Base-by-base conservation (phyloP, 2,329 filamentous ascomycete species). In the Drechmeria coniospora region DNA sequence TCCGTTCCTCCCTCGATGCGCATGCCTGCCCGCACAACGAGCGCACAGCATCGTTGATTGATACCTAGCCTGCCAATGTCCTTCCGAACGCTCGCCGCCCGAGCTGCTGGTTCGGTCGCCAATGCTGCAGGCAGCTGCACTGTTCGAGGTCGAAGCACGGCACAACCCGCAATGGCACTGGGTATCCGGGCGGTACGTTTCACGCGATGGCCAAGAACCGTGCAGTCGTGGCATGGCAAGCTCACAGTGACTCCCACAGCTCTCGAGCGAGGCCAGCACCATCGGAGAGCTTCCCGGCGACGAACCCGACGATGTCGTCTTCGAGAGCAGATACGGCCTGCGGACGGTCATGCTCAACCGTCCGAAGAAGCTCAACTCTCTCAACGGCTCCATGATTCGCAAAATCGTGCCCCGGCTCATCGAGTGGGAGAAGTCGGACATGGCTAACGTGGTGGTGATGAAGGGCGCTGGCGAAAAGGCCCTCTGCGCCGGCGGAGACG, bases 271-370 rank as follows among this genome's bases (percentile, higher is more conserved):
- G 25, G 52, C 52, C 21, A 36, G 38, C 12, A 32, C 42, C 10
- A 58, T 63, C 40, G 69, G 63, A 46, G 67, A 78, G 42, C 61
- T 68, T 29, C 63, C 66, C 15, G 68, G 59, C 32, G 83, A 94
- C 54, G 75, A 84, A 29, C 64, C 76, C 36, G 76, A 92, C 50
- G 90, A 98, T 69, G 90, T 98, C 40, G 64, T 93, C 34, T 98
- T 98, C 66, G 74, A 74, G 54, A 83, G 74, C 48, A 67, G 79
- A 43, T 93, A 90, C 55, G 90, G 90, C 37, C 69, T 95, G 27
- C 81, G 90, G 36, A 84, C 79, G 41, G 76, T 98, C 47, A 79
- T 93, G 59, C 79, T 98, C 41, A 98, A 98, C 62, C 76, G 90
- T 33, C 90, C 87, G 5, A 66, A 70, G 48, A 93, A 94, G 61